phyloP scores from a whole-genome alignment of 208 protist genomes.

The Phytomonas francai region DNA sequence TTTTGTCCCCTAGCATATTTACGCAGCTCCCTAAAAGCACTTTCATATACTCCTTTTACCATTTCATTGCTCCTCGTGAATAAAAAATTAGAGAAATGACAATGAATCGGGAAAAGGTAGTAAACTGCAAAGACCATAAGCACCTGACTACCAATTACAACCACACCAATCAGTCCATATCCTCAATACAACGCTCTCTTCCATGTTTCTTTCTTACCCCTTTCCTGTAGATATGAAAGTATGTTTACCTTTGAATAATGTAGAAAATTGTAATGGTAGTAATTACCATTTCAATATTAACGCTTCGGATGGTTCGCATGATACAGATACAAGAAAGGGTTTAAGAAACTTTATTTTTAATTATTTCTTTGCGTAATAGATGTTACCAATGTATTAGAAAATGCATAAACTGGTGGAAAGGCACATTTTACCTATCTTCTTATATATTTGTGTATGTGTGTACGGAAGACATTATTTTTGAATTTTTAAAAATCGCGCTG shows the following conservation, averaged over 20 bases:
- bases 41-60: not conserved
- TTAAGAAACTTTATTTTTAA: not conserved
- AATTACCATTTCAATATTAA: not conserved
- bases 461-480: not conserved
- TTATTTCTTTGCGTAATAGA: not conserved
- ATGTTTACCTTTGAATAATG: not conserved
- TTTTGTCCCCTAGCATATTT: not conserved
- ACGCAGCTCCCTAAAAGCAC: not conserved
- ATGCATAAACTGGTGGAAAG: not conserved
- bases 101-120: constrained; percentile 3
- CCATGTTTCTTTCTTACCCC: not conserved
- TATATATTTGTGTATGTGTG: not conserved
- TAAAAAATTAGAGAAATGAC: constrained; percentile 11
- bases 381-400: not conserved
- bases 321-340: not conserved
- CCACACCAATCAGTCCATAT: not conserved
- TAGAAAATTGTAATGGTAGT: not conserved
- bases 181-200: not conserved
- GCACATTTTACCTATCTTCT: not conserved
- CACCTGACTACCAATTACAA: not conserved
- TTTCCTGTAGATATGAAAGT: not conserved
- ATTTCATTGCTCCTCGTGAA: not conserved
- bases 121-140: not conserved
- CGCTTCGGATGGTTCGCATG: not conserved
- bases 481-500: not conserved